Evolutionary conservation across 2,329 filamentous ascomycete species (phyloP), one percentile per base, ranked within the genome.

Genomic region (Teratosphaeria gauchensis): DNA sequence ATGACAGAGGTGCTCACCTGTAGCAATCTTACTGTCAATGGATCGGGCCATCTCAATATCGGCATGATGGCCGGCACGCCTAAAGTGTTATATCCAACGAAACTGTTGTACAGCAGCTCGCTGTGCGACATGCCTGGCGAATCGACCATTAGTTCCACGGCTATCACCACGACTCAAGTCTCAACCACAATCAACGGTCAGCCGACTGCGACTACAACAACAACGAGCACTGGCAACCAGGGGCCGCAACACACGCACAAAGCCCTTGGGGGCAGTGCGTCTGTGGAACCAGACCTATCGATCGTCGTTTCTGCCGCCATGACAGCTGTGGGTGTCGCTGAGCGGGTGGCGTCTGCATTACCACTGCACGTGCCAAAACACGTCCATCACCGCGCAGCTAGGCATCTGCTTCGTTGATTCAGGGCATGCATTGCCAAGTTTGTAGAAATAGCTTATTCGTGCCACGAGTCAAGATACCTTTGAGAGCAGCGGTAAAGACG

Each of bases 1-100:
- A 61, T 74, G 1, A 68, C 68, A 2, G 73, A 75, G 54, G 54
- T 74, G 19, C 55, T 75, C 54, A 68, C 66, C 11, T 75, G 73
- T 63, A 65, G 62, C 0, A 63, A 66, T 46, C 30, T 68, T 11
- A 71, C 63, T 0, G 67, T 69, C 32, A 62, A 65, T 56, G 54
- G 56, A 9, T 59, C 65, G 33, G 69, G 68, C 11, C 61, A 56
- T n/a, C 59, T 75, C 12, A 61, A 56, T 4, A 66, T 74, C 4
- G 62, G 64, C 0, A 74, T 74, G 72, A 62, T 63, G n/a, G 58
- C 61, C 19, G 73, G 73, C 8, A 53, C 70, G 56, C 72, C 72
- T n/a, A 71, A 70, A 42, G 63, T 74, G 30, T 67, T 71, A 42
- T 72, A 70, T 59, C 66, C 72, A 1, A 63, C 56, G 12, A 32